Evolutionary conservation across 139 green algal genomes (phyloP).

Genomic region (Chlorella sp.): DNA sequence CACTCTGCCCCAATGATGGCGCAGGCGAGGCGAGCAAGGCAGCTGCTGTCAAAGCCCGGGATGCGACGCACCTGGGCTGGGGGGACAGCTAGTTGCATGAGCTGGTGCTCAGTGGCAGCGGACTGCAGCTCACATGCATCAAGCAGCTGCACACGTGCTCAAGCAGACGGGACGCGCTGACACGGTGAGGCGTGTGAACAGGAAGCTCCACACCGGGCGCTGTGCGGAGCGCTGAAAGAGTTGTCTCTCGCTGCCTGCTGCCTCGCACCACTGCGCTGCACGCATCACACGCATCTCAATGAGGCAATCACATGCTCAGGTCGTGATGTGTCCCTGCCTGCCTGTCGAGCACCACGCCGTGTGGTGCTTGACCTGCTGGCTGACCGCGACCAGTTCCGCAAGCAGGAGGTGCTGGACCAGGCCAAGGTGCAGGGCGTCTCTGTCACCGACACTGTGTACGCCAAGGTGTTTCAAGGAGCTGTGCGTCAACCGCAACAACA

Average conservation of each 20-base stretch:
- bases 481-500: no score
- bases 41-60: slow-evolving; percentile 5
- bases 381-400: no score
- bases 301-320: background rate
- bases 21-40: no score
- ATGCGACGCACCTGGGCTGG: slow-evolving; percentile 16
- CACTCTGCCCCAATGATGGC: no score
- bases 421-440: no score
- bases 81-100: slow-evolving; percentile 21
- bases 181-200: background rate
- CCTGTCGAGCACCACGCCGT: slow-evolving; percentile 1
- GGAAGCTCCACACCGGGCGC: background rate
- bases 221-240: background rate
- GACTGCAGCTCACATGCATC: slow-evolving; percentile 15
- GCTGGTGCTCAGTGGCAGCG: slow-evolving; percentile 6
- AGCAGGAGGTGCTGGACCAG: no score
- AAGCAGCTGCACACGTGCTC: slow-evolving; percentile 33
- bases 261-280: background rate
- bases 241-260: background rate
- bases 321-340: no score
- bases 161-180: slow-evolving; percentile 13
- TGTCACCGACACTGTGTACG: no score
- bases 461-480: no score
- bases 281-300: no score
- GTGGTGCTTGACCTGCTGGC: slow-evolving; percentile 35